phyloP scores from a whole-genome alignment of 805 yeast species.

The Candida wancherniae region DNA sequence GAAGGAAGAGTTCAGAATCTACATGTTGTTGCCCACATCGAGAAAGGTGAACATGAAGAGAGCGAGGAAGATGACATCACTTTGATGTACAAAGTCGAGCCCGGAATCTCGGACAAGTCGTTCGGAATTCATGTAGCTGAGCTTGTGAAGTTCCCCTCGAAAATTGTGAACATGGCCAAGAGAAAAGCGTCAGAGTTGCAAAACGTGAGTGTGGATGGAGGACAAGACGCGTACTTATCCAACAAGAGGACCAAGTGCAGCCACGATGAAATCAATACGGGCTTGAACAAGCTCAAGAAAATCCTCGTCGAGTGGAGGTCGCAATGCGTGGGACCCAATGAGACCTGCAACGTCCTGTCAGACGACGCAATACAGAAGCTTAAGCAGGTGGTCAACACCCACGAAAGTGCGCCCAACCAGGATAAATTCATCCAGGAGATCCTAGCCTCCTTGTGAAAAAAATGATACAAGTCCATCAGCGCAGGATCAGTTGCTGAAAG shows the following conservation, averaged over 20 bases:
- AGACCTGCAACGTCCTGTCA: slow-evolving; percentile 23
- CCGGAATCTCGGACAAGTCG: slow-evolving; percentile 92
- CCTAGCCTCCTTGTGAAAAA: slow-evolving; percentile 28
- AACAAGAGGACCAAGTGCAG: slow-evolving; percentile 49
- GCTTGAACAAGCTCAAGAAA: slow-evolving; percentile 45
- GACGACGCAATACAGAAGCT: slow-evolving; percentile 39
- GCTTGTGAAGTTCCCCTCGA: slow-evolving; percentile 85
- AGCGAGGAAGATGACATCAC: slow-evolving; percentile 64
- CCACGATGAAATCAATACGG: slow-evolving; percentile 48
- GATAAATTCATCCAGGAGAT: slow-evolving; percentile 47
- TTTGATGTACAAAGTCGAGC: slow-evolving; percentile 86
- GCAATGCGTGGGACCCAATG: slow-evolving; percentile 30
- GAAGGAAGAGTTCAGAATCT: slow-evolving; percentile 63
- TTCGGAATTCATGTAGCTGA: slow-evolving; percentile 98
- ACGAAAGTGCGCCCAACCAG: slow-evolving; percentile 13
- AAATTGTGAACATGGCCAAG: slow-evolving; percentile 92
- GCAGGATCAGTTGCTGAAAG: no score
- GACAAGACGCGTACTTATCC: slow-evolving; percentile 37
- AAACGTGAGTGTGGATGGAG: slow-evolving; percentile 37
- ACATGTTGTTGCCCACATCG: slow-evolving; percentile 92
- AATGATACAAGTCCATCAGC: no score
- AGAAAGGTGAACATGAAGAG: slow-evolving; percentile 34
- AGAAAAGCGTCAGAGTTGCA: slow-evolving; percentile 87
- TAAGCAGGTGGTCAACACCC: slow-evolving; percentile 29
- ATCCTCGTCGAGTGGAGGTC: slow-evolving; percentile 54